Evolutionary conservation across 495 filamentous ascomycete species (phyloP).

Genomic region (Aspergillus kassunensis): DNA sequence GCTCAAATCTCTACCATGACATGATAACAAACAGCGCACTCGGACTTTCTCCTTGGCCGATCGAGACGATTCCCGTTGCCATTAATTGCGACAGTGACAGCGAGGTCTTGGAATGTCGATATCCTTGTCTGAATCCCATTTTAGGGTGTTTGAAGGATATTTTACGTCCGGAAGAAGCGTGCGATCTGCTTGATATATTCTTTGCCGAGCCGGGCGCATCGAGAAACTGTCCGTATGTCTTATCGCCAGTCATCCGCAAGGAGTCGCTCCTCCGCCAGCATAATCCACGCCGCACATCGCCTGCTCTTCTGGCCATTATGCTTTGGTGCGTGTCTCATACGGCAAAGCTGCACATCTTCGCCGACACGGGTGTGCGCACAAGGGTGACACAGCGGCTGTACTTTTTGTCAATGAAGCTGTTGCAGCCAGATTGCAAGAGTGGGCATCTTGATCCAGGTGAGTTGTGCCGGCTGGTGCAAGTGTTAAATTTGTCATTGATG

Average conservation of each 20-base stretch:
- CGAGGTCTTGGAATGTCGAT: conserved; percentile 2
- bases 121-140: conserved; percentile 22
- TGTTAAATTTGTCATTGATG: too few species aligned
- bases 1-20: too few species aligned
- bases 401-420: conserved; percentile 24
- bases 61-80: not conserved
- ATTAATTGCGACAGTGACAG: not conserved
- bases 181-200: conserved; percentile 48
- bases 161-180: conserved; percentile 39
- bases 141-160: conserved; percentile 37
- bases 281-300: conserved; percentile 30
- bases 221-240: conserved; percentile 40
- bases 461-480: too few species aligned
- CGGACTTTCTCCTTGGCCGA: not conserved
- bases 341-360: conserved; percentile 29
- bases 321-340: conserved; percentile 41
- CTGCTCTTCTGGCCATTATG: conserved; percentile 34
- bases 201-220: conserved; percentile 33
- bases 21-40: too few species aligned
- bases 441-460: not conserved
- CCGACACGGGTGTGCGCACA: conserved; percentile 21
- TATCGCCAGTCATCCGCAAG: conserved; percentile 34
- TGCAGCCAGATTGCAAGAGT: conserved; percentile 21
- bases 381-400: conserved; percentile 27
- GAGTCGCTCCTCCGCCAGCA: conserved; percentile 30